Percentiles rank a stretch among this genome's conserved stretches.
Conservation (phyloP, 2,329 filamentous ascomycete species). For the Clonostachys byssicola region DNA sequence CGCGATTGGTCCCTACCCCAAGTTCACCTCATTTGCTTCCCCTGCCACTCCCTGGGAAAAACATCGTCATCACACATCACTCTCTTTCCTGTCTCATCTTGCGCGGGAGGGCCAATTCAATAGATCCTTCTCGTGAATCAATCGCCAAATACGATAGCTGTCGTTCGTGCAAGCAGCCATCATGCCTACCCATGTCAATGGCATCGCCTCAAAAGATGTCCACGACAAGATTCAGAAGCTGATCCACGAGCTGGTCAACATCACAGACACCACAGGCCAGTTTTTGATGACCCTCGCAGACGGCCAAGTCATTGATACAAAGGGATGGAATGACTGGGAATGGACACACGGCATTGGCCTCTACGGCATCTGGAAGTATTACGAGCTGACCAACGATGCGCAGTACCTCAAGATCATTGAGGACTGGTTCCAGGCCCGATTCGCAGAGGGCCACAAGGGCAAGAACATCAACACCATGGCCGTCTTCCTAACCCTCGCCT, state of each 20-base stretch:
- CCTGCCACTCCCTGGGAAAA: too few species aligned
- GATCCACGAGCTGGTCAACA: slow-evolving; percentile 72
- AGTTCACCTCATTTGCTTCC: too few species aligned
- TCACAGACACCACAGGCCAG: slow-evolving; percentile 69
- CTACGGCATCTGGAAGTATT: slow-evolving; percentile 80
- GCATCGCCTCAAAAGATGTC: slow-evolving; percentile 40
- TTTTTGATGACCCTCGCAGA: slow-evolving; percentile 69
- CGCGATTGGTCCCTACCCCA: too few species aligned
- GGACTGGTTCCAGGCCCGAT: slow-evolving; percentile 67
- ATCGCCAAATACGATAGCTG: too few species aligned
- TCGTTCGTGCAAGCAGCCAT: slow-evolving; percentile 1
- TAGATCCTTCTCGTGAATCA: too few species aligned
- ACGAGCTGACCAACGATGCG: slow-evolving; percentile 62
- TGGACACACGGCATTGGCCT: slow-evolving; percentile 79
- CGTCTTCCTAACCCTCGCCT: slow-evolving; percentile 70
- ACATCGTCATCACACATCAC: too few species aligned
- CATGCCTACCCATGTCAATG: slow-evolving; percentile 30
- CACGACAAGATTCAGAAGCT: slow-evolving; percentile 58
- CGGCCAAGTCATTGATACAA: slow-evolving; percentile 76
- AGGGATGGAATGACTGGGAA: slow-evolving; percentile 81
- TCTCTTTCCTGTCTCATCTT: too few species aligned
- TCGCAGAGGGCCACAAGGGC: slow-evolving; percentile 67
- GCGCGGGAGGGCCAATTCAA: too few species aligned
- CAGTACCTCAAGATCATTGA: slow-evolving; percentile 62
- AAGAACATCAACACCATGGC: slow-evolving; percentile 89